Percentiles rank a stretch among this genome's conserved stretches.
phyloP scores from a whole-genome alignment of 352 stramenopile genomes.

The Globisporangium echinulatum region DNA sequence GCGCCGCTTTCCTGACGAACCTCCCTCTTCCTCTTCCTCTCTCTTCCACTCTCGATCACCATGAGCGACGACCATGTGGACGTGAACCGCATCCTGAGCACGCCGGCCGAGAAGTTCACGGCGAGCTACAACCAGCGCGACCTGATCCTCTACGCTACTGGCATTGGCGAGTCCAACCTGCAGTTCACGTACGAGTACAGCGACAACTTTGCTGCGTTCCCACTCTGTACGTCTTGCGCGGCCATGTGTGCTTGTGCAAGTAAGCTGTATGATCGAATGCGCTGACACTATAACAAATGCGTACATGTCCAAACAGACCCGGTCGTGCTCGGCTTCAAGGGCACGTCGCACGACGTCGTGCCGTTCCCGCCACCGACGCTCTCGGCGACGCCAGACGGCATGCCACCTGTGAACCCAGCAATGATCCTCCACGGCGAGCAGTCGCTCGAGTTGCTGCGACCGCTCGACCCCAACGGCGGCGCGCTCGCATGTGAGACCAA shows the following conservation, averaged over 20 bases:
- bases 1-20: background rate
- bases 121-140: slow-evolving; percentile 87
- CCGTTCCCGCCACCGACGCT: slow-evolving; percentile 77
- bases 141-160: slow-evolving; percentile 83
- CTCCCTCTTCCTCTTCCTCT: background rate
- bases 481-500: slow-evolving; percentile 50
- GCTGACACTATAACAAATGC: background rate
- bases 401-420: slow-evolving; percentile 70
- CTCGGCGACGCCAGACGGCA: slow-evolving; percentile 47
- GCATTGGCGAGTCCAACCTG: slow-evolving; percentile 81
- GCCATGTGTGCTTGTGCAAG: background rate
- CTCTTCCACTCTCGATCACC: background rate
- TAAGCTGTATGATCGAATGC: background rate
- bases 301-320: slow-evolving; percentile 32
- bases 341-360: slow-evolving; percentile 80
- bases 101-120: slow-evolving; percentile 36
- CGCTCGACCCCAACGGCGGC: slow-evolving; percentile 52
- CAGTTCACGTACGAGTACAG: slow-evolving; percentile 88
- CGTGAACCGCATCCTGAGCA: slow-evolving; percentile 59
- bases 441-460: slow-evolving; percentile 72
- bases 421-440: slow-evolving; percentile 86
- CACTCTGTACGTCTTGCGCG: slow-evolving; percentile 40
- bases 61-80: slow-evolving; percentile 43
- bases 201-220: slow-evolving; percentile 83
- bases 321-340: slow-evolving; percentile 85